These are phyloP conservation scores for Sphaerobolus stellatus DNA, from an alignment of 1,284 basidiomycete genomes.

Conservation along the genomic window DNA sequence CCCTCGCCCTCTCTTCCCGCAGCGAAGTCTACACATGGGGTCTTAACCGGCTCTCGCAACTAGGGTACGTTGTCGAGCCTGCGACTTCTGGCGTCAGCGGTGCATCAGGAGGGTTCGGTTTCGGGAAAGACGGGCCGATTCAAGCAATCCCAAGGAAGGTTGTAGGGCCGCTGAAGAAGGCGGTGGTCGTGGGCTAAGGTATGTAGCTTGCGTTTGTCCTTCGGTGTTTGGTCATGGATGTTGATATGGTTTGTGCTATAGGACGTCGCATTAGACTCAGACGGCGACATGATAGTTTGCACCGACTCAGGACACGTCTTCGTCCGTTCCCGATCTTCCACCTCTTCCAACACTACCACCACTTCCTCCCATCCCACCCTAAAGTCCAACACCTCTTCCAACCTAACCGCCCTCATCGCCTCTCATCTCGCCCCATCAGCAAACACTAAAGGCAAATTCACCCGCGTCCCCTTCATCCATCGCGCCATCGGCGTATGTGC, in stretches of 20 bases:
- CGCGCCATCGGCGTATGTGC: conserved; percentile 83
- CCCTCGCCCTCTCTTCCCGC: conserved; percentile 74
- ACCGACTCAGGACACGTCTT: conserved; percentile 96
- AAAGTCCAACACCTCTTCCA: conserved; percentile 18
- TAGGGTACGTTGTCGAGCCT: conserved; percentile 85
- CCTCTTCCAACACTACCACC: conserved; percentile 18
- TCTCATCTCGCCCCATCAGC: too few relatives aligned
- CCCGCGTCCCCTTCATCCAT: conserved; percentile 80
- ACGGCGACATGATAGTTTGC: conserved; percentile 89
- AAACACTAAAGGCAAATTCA: conserved; percentile 77
- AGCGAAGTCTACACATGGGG: conserved; percentile 94
- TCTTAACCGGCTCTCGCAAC: conserved; percentile 80
- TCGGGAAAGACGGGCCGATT: conserved; percentile 60
- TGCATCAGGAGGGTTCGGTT: conserved; percentile 19
- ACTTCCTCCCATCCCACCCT: neutral
- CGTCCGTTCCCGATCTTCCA: conserved; percentile 58
- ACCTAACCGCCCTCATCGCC: too few relatives aligned
- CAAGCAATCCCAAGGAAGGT: conserved; percentile 81
- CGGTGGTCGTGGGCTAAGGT: conserved; percentile 76
- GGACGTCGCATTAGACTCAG: conserved; percentile 88
- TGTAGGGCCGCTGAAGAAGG: conserved; percentile 76
- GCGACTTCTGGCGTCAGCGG: conserved; percentile 24
- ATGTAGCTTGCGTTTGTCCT: conserved; percentile 36
- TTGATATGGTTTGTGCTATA: conserved; percentile 28
- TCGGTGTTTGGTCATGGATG: neutral